Evolutionary conservation across 805 yeast genomes (phyloP), one percentile per base, ranked within the genome.

Genomic region (Kluyveromyces dobzhanskii): DNA sequence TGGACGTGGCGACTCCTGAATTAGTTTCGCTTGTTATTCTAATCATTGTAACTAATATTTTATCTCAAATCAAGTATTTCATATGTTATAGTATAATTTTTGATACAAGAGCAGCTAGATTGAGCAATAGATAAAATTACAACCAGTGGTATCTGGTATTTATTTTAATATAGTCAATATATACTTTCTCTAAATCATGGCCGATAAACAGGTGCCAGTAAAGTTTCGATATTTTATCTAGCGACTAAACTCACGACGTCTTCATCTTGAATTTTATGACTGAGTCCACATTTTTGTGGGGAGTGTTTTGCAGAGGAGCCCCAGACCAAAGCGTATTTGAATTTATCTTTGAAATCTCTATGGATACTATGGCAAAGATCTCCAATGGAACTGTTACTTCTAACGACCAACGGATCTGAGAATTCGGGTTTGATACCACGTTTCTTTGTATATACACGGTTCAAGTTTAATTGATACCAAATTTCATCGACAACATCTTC

Each of bases 281-380:
- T 74, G 41, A 90, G 67, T 0, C 98, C 97, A 69, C 97, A 90
- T 57, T 90, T 90, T 56, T 90, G 98, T 3, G 97, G 97, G 26
- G 90, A 85, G 57, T 86, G 95, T 59, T 92, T 92, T 5, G 97
- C 83, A 34, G 94, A 80, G 1, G 88, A 78, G 0, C 98, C 98
- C 97, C 97, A 90, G 4, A 90, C 96, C 53, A 87, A 64, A 0
- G 97, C 97, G 58, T 88, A 87, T 59, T 87, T 85, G 70, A 92
- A 90, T 53, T 83, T 85, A 47, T 82, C 79, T 55, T 87, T 88
- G 70, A 90, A 83, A 53, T 88, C 96, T 50, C 94, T 75, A 59
- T 90, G 97, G 45, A 90, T 81, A 10, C 92, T 73, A 56, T 90
- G 88, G 66, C 98, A 90, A 21, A 90, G 85, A 48, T 80, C 86